Evolutionary conservation across 2,329 filamentous ascomycete species (phyloP), one percentile per base, ranked within the genome.

Genomic region (Hysterium pulicare): DNA sequence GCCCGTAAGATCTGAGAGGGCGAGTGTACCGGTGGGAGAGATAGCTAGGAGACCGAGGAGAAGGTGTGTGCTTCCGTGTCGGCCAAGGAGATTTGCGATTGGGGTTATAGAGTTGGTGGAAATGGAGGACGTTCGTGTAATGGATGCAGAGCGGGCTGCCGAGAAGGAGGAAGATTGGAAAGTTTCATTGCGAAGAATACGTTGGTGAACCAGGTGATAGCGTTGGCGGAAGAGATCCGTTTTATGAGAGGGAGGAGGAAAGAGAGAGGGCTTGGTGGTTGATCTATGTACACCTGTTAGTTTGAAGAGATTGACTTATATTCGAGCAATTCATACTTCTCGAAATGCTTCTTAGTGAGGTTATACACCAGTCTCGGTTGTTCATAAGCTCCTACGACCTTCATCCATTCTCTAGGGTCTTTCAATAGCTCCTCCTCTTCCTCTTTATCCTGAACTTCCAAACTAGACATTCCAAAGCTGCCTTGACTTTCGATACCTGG

Each of bases 201-300:
- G 84, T 65, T 97, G 91, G 63, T 96, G 87, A 38, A 97, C 85
- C 41, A 97, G 79, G 56, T 95, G 86, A 65, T 94, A 97, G 49
- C 90, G 81, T 63, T 96, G 90, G 51, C 90, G 82, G 69, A 96
- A 96, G 33, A 93, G 73, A 3, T 82, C 75, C 2, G 89, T 95
- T 66, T 95, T 95, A 59, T 90, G 86, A 5, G 83, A 80, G 13
- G 89, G 82, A 7, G 80, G 73, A 0, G 94, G 89, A 49, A 98
- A 71, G 7, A 70, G 57, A 0, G 68, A 66, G 0, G 68, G 66
- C 33, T 69, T 71, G 4, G 56, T 54, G 10, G 65, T 65, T n/a
- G 67, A 66, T 40, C 65, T 68, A 32, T 15, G 45, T 66, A 36
- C 64, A 51, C 33, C 37, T 31, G 24, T 13, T 23, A 37, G n/a